These are phyloP conservation scores for Penicillium coffeae DNA, from an alignment of 495 filamentous ascomycete genomes.

Conservation along the genomic window DNA sequence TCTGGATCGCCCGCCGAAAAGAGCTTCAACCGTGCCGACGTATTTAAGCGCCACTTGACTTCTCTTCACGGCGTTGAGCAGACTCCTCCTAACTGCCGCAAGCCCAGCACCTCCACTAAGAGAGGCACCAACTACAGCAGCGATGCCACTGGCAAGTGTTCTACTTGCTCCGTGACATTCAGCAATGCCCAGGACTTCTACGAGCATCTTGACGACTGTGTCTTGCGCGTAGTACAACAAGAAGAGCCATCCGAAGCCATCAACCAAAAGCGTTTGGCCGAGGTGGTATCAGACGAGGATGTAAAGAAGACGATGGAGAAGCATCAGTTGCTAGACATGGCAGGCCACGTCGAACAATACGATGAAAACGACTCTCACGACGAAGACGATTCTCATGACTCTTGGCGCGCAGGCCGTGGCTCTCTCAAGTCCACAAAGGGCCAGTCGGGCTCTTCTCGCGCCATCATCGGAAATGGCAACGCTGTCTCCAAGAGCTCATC, in stretches of 20 bases:
- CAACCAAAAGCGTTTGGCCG: conserved; percentile 80
- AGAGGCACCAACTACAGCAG: conserved; percentile 59
- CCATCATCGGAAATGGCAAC: conserved; percentile 48
- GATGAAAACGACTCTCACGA: conserved; percentile 58
- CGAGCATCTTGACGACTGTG: conserved; percentile 98
- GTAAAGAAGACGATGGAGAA: conserved; percentile 82
- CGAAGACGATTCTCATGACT: conserved; percentile 60
- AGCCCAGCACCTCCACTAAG: conserved; percentile 63
- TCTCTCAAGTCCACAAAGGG: conserved; percentile 37
- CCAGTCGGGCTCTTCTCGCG: conserved; percentile 36
- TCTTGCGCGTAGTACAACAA: conserved; percentile 94
- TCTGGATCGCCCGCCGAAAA: conserved; percentile 91
- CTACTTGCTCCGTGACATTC: conserved; percentile 89
- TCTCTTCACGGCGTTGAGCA: conserved; percentile 94
- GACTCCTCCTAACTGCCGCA: conserved; percentile 89
- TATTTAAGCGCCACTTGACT: conserved; percentile 96
- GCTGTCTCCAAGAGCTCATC: conserved; percentile 38
- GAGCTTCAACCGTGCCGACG: conserved; percentile 97
- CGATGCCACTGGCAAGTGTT: conserved; percentile 89
- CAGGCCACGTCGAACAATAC: conserved; percentile 41
- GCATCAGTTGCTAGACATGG: conserved; percentile 64
- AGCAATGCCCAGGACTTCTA: conserved; percentile 96
- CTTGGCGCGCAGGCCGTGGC: conserved; percentile 48
- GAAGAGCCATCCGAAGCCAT: conserved; percentile 94
- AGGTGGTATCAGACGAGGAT: conserved; percentile 76